Evolutionary conservation across 129 eudicot genomes (phyloP).

Genomic region (Pulicaria dysenterica): DNA sequence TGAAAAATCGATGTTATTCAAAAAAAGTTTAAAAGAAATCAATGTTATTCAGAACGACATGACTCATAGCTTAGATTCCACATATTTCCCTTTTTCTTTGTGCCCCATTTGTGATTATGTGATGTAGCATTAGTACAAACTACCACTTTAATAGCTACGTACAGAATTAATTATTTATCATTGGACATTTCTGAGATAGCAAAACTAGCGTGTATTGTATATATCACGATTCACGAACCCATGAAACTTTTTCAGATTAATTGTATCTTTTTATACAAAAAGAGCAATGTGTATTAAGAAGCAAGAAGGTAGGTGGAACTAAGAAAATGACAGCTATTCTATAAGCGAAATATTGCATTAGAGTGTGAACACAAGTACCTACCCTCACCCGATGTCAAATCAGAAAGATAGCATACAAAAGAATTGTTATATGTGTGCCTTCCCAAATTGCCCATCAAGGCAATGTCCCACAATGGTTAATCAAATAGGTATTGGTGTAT

Average conservation of each 20-base stretch:
- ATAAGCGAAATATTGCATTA: too few species aligned
- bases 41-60: background rate
- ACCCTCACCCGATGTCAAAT: too few species aligned
- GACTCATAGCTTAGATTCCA: constrained; percentile 4
- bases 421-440: background rate
- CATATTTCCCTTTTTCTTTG: background rate
- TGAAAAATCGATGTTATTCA: too few species aligned
- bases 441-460: background rate
- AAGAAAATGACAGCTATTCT: too few species aligned
- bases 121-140: constrained; percentile 14
- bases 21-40: background rate
- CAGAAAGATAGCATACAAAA: background rate
- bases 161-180: background rate
- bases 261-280: too few species aligned
- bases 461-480: background rate
- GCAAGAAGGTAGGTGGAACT: too few species aligned
- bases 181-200: background rate
- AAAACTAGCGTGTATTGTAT: background rate
- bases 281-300: too few species aligned
- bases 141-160: background rate
- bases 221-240: too few species aligned
- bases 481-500: background rate
- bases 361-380: too few species aligned
- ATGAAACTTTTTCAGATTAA: too few species aligned
- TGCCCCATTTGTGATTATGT: background rate